Evolutionary conservation across 768 basidiomycete species (phyloP), one percentile per base, ranked within the genome.

Genomic region (Thelephora ganbajun): DNA sequence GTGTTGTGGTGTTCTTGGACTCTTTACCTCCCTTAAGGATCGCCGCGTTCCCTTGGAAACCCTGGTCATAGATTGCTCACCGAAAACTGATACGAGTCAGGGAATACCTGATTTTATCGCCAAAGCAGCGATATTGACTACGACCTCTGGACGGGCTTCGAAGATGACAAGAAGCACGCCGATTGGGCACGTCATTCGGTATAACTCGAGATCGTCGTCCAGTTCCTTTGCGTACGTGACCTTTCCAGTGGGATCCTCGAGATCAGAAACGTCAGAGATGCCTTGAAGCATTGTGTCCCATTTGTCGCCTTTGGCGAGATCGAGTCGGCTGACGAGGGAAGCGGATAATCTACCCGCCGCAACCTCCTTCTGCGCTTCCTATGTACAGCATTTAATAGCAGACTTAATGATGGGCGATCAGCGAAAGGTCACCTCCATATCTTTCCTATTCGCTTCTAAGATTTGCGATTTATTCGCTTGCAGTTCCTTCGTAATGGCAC

Each of bases 11-110:
- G 48, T 78, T 69, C 43, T 76, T 76, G 3, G 94, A 97, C 61
- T 99, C 96, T 61, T 94, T 97, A 5, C 96, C 96, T 9, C 96
- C 94, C 65, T 99, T 98, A 26, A 98, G 67, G 49, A 99, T 98
- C 7, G 93, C 94, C 18, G 92, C 84, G 61, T 99, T 99, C 1
- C 94, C 94, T 96, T 54, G 5, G 42, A 26, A 6, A 46, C 16
- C 51, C 9, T 22, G 20, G 13, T 23, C 39, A 52, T 20, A 50
- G 39, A 20, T 19, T n/a, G 11, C 5, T 19, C 14, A n/a, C 6
- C 26, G 18, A 35, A 13, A 42, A 18, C 16, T 14, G 39, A 42
- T 43, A 18, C 26, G 26, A 30, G 26, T 30, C 19, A 16, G 26
- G 16, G 58, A 77, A 50, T 51, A 89, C 94, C 94, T 26, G 92